phyloP scores from a whole-genome alignment of 306 rosid species.

The Delonix regia region DNA sequence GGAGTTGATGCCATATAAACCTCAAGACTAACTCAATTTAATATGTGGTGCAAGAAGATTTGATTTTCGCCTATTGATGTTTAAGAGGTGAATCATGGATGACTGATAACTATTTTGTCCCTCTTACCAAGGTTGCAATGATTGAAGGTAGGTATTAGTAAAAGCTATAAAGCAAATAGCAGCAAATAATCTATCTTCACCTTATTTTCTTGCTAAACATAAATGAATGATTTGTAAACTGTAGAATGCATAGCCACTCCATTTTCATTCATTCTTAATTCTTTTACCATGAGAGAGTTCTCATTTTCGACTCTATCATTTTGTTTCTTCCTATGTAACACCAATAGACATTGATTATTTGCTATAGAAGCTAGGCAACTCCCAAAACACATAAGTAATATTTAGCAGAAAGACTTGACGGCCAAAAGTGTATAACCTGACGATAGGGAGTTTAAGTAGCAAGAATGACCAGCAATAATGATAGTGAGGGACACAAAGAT shows the following conservation, averaged over 20 bases:
- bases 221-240: background rate
- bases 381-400: background rate
- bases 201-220: background rate
- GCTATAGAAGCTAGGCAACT: background rate
- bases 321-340: background rate
- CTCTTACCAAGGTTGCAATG: background rate
- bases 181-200: background rate
- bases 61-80: background rate
- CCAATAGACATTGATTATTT: background rate
- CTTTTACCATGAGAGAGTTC: background rate
- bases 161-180: background rate
- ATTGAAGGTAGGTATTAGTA: background rate
- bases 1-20: background rate
- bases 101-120: background rate
- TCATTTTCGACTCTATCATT: background rate
- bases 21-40: conserved; percentile 6
- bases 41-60: background rate
- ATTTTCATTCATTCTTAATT: background rate
- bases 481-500: background rate
- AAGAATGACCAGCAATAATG: background rate
- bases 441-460: background rate
- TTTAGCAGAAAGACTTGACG: background rate
- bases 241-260: background rate
- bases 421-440: background rate
- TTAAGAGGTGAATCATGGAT: conserved; percentile 11